Evolutionary conservation across 768 basidiomycete genomes (phyloP).

Genomic region (Leccinum imitatum): DNA sequence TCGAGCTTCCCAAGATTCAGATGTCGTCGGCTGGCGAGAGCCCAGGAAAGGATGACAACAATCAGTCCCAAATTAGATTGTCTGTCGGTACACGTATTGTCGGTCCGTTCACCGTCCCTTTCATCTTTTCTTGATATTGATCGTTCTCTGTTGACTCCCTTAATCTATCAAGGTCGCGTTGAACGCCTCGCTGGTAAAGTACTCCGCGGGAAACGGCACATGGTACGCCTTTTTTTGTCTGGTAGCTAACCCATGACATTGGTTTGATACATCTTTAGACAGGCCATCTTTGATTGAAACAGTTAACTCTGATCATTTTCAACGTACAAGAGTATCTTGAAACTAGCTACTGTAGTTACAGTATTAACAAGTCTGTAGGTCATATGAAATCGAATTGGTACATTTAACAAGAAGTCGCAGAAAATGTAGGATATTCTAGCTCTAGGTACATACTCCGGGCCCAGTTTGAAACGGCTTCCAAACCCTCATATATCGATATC

Average conservation of each 20-base stretch:
- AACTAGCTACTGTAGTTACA: not conserved
- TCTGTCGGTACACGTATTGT: constrained; percentile 4
- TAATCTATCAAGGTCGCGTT: constrained; percentile 11
- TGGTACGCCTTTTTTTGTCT: constrained; percentile 1
- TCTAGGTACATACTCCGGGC: not conserved
- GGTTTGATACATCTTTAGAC: not conserved
- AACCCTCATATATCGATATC: constrained; percentile 18
- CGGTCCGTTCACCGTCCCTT: constrained; percentile 4
- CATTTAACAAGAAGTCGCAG: not conserved
- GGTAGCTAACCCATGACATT: not conserved
- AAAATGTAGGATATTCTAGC: not conserved
- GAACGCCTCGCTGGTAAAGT: constrained; percentile 19
- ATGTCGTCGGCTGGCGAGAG: not conserved
- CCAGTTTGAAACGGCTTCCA: not conserved
- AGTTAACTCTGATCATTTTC: not conserved
- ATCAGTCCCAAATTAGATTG: not conserved
- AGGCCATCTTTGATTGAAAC: not conserved
- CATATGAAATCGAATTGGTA: not conserved
- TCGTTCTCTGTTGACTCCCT: not conserved
- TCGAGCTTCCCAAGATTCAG: not conserved
- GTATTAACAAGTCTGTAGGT: not conserved
- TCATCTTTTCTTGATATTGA: too few species aligned
- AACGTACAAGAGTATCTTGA: not conserved
- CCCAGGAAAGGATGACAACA: not conserved
- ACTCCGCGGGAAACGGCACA: constrained; percentile 19